Base-by-base conservation (phyloP, 192 early-diverging fungal species). In the Backusella parvicylindrica region DNA sequence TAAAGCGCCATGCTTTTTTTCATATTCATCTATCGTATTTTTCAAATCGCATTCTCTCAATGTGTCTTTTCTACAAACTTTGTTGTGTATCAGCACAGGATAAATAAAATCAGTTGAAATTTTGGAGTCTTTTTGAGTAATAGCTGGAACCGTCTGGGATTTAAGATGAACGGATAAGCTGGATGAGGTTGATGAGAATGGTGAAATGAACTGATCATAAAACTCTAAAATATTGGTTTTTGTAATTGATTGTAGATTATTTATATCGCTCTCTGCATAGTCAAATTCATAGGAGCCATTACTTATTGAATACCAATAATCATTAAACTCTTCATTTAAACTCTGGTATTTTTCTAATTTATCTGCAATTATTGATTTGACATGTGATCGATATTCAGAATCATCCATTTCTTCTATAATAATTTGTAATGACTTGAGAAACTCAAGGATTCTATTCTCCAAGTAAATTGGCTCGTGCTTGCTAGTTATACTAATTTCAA, bases 401-500 rank as follows among this genome's bases (percentile, higher is more conserved):
- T 86, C 83, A 3, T 89, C 66, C 89, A 98, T 90, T 16, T 88
- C 80, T 43, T 64, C 74, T 6, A 92, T 67, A 9, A 82, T 40
- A 0, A 40, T 56, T 63, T 81, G 70, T 13, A 85, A 67, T 1
- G 21, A 68, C 1, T 71, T 67, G 32, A 97, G 75, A 78, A 97
- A 97, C 47, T 73, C 74, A 56, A 91, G 86, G 66, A 96, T 91
- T 40, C 95, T 82, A 64, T 77, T 77, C 71, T 95, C 89, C 15
- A 99, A 74, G 75, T 91, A 93, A 33, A 85, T 71, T 0, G 97
- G 92, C 49, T 92, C 91, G 3, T 84, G 71, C 77, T 96, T 94
- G 75, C 93, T 94, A 74, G 97, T 95, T 30, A 99, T 86, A 13
- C 93, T 81, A 36, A 97, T 72, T 7, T 89, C 78, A 68, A 95